phyloP scores from a whole-genome alignment of 192 early-diverging fungal genomes.

The Mortierella antarctica region DNA sequence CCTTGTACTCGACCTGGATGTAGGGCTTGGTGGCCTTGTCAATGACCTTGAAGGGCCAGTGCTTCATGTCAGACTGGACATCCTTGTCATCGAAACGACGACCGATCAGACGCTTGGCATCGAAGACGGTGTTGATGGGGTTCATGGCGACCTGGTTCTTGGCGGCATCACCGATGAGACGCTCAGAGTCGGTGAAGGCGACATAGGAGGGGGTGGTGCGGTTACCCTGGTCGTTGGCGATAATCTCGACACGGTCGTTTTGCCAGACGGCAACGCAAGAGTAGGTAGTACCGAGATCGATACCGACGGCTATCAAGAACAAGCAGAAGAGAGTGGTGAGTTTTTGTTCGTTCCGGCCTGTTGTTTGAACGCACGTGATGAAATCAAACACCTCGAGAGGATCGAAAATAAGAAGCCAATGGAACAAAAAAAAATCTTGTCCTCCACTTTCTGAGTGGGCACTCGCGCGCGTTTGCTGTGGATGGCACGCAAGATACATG shows the following conservation, averaged over 20 bases:
- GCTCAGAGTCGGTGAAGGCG: slow-evolving; percentile 96
- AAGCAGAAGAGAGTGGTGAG: slow-evolving; percentile 2
- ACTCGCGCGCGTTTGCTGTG: no score
- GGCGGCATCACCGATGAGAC: slow-evolving; percentile 98
- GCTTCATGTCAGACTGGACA: slow-evolving; percentile 99
- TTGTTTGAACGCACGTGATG: neutral
- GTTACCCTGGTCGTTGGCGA: slow-evolving; percentile 99
- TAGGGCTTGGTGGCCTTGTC: slow-evolving; percentile 88
- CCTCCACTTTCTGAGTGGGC: neutral
- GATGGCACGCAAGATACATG: no score
- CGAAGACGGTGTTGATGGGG: slow-evolving; percentile 98
- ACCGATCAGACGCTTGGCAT: slow-evolving; percentile 99
- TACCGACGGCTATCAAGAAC: slow-evolving; percentile 79
- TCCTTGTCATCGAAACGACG: slow-evolving; percentile 91
- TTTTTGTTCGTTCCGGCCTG: neutral
- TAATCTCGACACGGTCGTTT: slow-evolving; percentile 91
- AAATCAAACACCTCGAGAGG: neutral
- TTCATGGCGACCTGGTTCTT: slow-evolving; percentile 99
- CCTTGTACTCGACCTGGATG: slow-evolving; percentile 95
- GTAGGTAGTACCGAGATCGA: slow-evolving; percentile 99
- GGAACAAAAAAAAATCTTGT: slow-evolving; percentile 48
- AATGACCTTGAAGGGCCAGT: slow-evolving; percentile 98
- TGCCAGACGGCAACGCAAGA: slow-evolving; percentile 88
- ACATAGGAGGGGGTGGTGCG: slow-evolving; percentile 98
- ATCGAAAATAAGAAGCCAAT: slow-evolving; percentile 19